A percentile compares a stretch with the other conserved stretches of the same genome.
phyloP scores from a whole-genome alignment of 768 basidiomycete genomes.

The Termitomyces sp. region DNA sequence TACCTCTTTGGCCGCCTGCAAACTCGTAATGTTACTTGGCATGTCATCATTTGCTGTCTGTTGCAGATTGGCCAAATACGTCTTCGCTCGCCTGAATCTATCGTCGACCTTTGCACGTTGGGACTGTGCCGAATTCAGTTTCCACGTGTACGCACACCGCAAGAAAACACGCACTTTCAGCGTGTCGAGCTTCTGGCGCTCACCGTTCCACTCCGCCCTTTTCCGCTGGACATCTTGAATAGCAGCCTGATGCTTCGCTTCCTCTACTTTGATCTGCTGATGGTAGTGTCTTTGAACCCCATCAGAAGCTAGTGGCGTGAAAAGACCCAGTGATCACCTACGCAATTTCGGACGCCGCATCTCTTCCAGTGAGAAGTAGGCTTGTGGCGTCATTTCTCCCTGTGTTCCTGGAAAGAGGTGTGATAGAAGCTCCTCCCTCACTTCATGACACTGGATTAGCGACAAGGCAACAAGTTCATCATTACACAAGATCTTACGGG shows the following conservation, averaged over 20 bases:
- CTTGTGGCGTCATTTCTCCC: slow-evolving; percentile 33
- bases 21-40: slow-evolving; percentile 56
- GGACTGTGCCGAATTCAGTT: slow-evolving; percentile 17
- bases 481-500: slow-evolving; percentile 39
- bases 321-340: slow-evolving; percentile 23
- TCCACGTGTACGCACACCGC: neutral
- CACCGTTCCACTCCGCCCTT: slow-evolving; percentile 25
- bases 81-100: slow-evolving; percentile 20
- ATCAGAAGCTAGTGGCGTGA: neutral
- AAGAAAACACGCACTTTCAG: slow-evolving; percentile 27
- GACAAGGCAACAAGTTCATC: neutral
- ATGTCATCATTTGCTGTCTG: slow-evolving; percentile 67
- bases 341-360: slow-evolving; percentile 47
- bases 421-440: slow-evolving; percentile 65
- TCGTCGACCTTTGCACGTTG: slow-evolving; percentile 21
- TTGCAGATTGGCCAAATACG: slow-evolving; percentile 37
- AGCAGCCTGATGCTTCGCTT: slow-evolving; percentile 33
- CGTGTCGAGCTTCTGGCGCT: slow-evolving; percentile 26
- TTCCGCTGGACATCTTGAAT: slow-evolving; percentile 24
- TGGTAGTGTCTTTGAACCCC: slow-evolving; percentile 40
- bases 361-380: slow-evolving; percentile 51
- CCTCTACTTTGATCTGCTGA: slow-evolving; percentile 33
- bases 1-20: slow-evolving; percentile 55
- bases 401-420: slow-evolving; percentile 27
- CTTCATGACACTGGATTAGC: slow-evolving; percentile 28